These are phyloP conservation scores for Aspergillus pseudoviridinutans DNA, from an alignment of 2,329 filamentous ascomycete species.

Conservation along the genomic window DNA sequence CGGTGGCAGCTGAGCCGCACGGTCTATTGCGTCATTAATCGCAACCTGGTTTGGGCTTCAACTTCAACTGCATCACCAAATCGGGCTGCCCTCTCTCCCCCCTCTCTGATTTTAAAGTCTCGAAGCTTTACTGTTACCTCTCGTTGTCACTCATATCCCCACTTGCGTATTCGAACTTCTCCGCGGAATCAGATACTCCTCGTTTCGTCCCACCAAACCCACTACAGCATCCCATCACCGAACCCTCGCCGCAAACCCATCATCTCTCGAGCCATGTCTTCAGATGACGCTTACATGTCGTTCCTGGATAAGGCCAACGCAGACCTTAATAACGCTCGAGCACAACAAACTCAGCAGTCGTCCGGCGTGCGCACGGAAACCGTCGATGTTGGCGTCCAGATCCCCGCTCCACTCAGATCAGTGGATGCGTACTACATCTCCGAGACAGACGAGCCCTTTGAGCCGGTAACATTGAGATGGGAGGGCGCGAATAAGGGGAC, in stretches of 20 bases:
- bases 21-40: conserved; percentile 24
- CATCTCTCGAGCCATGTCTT: conserved; percentile 40
- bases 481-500: conserved; percentile 28
- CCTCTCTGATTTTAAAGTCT: background rate
- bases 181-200: background rate
- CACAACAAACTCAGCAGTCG: conserved; percentile 14
- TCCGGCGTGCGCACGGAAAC: conserved; percentile 32
- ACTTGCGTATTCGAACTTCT: background rate
- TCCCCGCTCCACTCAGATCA: conserved; percentile 58
- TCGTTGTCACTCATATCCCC: background rate
- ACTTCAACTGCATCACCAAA: conserved; percentile 9
- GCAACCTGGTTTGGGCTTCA: conserved; percentile 12
- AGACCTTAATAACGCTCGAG: conserved; percentile 46
- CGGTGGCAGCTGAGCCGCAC: conserved; percentile 14
- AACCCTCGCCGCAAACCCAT: conserved; percentile 1
- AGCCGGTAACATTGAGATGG: conserved; percentile 66
- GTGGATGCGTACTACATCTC: conserved; percentile 67
- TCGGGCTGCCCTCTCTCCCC: background rate
- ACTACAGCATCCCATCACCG: background rate
- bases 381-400: conserved; percentile 47
- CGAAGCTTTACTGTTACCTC: background rate
- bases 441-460: conserved; percentile 83
- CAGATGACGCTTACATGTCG: conserved; percentile 76
- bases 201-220: background rate
- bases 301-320: conserved; percentile 86